Evolutionary conservation across 441 rosid genomes (phyloP).

Genomic region (Melastoma candidum): DNA sequence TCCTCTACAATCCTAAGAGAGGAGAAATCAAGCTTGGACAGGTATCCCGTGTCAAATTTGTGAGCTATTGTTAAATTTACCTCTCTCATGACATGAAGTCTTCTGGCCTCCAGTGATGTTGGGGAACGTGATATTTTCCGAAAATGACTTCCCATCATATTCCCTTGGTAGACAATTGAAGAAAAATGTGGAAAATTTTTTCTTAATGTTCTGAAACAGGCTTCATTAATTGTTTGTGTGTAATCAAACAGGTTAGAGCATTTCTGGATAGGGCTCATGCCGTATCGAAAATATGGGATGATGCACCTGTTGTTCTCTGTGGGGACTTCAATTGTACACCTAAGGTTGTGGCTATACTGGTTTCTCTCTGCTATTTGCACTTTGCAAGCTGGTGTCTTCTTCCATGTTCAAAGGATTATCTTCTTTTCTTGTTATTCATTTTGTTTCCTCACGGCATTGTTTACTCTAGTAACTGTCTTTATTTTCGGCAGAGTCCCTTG

Average conservation of each 20-base stretch:
- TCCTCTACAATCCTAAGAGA: conserved; percentile 88
- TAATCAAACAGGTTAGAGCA: conserved; percentile 52
- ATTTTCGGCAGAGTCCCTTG: conserved; percentile 66
- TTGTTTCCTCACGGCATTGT: conserved; percentile 10
- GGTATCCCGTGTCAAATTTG: conserved; percentile 30
- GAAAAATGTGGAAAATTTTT: no score
- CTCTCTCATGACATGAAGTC: no score
- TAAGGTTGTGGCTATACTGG: conserved; percentile 36
- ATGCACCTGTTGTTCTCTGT: conserved; percentile 87
- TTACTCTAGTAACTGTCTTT: conserved; percentile 8
- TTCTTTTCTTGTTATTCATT: neutral
- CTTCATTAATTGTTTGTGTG: neutral
- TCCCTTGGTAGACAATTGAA: no score
- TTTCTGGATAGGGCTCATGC: conserved; percentile 69
- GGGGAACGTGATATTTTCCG: no score
- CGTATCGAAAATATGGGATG: conserved; percentile 70
- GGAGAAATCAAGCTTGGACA: conserved; percentile 97
- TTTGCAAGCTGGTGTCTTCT: conserved; percentile 5
- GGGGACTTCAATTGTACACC: conserved; percentile 97
- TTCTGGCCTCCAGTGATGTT: no score
- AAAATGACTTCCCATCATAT: no score
- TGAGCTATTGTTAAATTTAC: no score
- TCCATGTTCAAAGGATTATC: conserved; percentile 3
- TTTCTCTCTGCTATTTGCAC: neutral
- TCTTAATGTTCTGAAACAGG: no score